Evolutionary conservation across 768 basidiomycete genomes (phyloP).

Genomic region (Kwoniella dejecticola): DNA sequence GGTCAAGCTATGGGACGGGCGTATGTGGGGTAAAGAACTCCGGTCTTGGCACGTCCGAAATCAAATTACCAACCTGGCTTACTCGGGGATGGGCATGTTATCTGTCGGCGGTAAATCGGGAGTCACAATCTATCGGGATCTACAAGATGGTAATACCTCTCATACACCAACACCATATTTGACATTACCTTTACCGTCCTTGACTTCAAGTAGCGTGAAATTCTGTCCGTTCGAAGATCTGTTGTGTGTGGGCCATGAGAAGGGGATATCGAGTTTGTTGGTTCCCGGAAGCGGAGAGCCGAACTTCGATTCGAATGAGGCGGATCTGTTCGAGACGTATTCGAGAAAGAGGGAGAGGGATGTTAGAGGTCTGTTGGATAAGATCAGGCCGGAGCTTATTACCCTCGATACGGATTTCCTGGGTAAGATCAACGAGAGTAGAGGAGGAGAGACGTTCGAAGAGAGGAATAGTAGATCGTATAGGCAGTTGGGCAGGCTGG

Average conservation of each 20-base stretch:
- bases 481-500: constrained; percentile 60
- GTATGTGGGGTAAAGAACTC: constrained; percentile 90
- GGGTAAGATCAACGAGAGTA: constrained; percentile 49
- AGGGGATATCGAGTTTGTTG: constrained; percentile 79
- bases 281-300: constrained; percentile 92
- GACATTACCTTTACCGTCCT: constrained; percentile 78
- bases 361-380: constrained; percentile 85
- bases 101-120: constrained; percentile 79
- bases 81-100: constrained; percentile 81
- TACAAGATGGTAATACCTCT: constrained; percentile 58
- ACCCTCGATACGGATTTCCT: constrained; percentile 60
- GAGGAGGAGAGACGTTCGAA: constrained; percentile 48
- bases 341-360: constrained; percentile 82
- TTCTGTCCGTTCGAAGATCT: constrained; percentile 67
- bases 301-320: constrained; percentile 89
- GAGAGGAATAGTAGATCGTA: constrained; percentile 51
- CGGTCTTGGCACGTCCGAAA: constrained; percentile 69
- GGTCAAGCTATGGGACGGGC: constrained; percentile 94
- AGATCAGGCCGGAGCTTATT: constrained; percentile 93
- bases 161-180: constrained; percentile 72
- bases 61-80: constrained; percentile 68
- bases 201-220: constrained; percentile 72
- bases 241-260: constrained; percentile 56
- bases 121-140: constrained; percentile 74
- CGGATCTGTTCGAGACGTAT: constrained; percentile 90